Evolutionary conservation across 1,284 basidiomycete species (phyloP).

Genomic region (Rhizoctonia solani): DNA sequence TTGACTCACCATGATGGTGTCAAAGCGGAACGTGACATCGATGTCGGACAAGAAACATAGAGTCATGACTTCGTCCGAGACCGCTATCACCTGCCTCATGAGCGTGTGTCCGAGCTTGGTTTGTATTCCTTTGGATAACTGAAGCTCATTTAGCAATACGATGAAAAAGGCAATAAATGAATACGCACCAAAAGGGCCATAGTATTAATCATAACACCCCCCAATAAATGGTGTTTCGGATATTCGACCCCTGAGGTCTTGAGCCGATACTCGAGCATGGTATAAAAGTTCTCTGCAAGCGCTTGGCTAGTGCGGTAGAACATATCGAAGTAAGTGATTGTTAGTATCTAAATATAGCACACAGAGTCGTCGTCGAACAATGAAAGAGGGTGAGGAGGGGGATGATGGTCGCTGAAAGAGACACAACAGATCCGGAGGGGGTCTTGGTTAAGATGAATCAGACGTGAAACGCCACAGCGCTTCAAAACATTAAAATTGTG

Average conservation of each 20-base stretch:
- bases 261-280: background rate
- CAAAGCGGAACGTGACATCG: slow-evolving; percentile 10
- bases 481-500: background rate
- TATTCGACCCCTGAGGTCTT: background rate
- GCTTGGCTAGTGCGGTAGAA: background rate
- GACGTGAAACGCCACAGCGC: background rate
- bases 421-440: background rate
- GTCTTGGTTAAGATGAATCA: too few species aligned
- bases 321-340: background rate
- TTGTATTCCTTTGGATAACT: background rate
- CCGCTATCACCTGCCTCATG: background rate
- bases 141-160: background rate
- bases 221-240: background rate
- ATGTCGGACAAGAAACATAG: background rate
- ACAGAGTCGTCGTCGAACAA: background rate
- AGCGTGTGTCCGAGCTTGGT: background rate
- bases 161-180: background rate
- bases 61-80: slow-evolving; percentile 9
- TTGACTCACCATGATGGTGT: slow-evolving; percentile 7
- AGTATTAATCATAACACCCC: slow-evolving; percentile 1
- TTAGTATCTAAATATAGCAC: too few species aligned
- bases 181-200: slow-evolving; percentile 22
- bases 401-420: background rate
- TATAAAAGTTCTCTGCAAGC: background rate
- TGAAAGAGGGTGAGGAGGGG: background rate